Conservation (phyloP, 2,329 filamentous ascomycete genomes). For the Calonectria pseudoturangicola region DNA sequence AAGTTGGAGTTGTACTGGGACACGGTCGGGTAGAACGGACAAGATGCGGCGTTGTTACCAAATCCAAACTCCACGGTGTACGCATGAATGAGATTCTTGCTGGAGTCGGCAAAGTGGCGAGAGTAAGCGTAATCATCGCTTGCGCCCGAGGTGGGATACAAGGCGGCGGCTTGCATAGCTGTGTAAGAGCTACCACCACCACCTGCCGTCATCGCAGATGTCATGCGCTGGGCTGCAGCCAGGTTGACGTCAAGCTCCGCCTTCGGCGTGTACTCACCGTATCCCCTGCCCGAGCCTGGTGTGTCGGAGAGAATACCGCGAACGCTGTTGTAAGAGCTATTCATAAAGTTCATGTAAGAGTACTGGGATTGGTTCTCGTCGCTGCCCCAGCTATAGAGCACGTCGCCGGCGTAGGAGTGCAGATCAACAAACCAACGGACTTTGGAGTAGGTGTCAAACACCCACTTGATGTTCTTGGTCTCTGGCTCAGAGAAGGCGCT, state of each 20-base stretch:
- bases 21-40: conserved; percentile 64
- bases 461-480: conserved; percentile 70
- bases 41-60: conserved; percentile 43
- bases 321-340: conserved; percentile 68
- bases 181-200: conserved; percentile 58
- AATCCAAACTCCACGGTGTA: conserved; percentile 66
- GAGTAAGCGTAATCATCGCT: conserved; percentile 64
- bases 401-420: conserved; percentile 69
- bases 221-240: conserved; percentile 58
- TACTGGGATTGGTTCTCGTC: conserved; percentile 68
- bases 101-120: conserved; percentile 38
- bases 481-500: conserved; percentile 71
- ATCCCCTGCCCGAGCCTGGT: conserved; percentile 54
- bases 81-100: conserved; percentile 37
- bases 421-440: conserved; percentile 73
- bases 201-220: conserved; percentile 51
- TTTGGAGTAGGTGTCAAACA: conserved; percentile 68
- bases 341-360: conserved; percentile 68
- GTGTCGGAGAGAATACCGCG: conserved; percentile 65
- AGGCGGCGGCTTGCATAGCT: conserved; percentile 60
- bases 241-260: conserved; percentile 57
- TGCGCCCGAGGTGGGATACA: conserved; percentile 66
- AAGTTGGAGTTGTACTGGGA: conserved; percentile 63
- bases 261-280: conserved; percentile 63
- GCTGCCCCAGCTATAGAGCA: conserved; percentile 73